phyloP scores from a whole-genome alignment of 352 stramenopile species.

The Globisporangium ultimum region DNA sequence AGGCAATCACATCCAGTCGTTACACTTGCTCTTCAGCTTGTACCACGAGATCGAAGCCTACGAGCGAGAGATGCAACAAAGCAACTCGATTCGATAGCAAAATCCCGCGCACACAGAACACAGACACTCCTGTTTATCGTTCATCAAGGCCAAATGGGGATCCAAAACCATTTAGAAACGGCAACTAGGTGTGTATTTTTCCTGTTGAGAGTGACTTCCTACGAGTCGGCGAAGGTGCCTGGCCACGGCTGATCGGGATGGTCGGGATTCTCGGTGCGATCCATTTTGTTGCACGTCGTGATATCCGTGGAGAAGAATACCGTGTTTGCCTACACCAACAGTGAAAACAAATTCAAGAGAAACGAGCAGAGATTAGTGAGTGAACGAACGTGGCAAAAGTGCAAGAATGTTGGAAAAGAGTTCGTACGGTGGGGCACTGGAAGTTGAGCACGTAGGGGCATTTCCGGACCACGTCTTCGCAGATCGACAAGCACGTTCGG shows the following conservation, averaged over 20 bases:
- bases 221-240: constrained; percentile 65
- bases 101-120: neutral
- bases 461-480: constrained; percentile 83
- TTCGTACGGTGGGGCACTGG: constrained; percentile 61
- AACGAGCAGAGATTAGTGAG: neutral
- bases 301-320: constrained; percentile 74
- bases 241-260: constrained; percentile 60
- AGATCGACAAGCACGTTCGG: constrained; percentile 76
- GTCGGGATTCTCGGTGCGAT: constrained; percentile 65
- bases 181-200: neutral
- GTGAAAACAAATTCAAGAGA: neutral
- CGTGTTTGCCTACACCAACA: constrained; percentile 45
- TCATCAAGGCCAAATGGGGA: no score
- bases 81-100: constrained; percentile 13
- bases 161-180: no score
- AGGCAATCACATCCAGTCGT: constrained; percentile 74
- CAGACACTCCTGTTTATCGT: constrained; percentile 9
- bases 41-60: constrained; percentile 77
- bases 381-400: neutral
- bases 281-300: constrained; percentile 70
- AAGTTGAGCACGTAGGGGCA: constrained; percentile 86
- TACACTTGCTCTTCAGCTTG: constrained; percentile 91
- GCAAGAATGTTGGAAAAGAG: neutral
- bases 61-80: constrained; percentile 39
- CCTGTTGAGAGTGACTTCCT: neutral